Conservation (phyloP, 2,329 filamentous ascomycete species). For the Juglanconis juglandina region DNA sequence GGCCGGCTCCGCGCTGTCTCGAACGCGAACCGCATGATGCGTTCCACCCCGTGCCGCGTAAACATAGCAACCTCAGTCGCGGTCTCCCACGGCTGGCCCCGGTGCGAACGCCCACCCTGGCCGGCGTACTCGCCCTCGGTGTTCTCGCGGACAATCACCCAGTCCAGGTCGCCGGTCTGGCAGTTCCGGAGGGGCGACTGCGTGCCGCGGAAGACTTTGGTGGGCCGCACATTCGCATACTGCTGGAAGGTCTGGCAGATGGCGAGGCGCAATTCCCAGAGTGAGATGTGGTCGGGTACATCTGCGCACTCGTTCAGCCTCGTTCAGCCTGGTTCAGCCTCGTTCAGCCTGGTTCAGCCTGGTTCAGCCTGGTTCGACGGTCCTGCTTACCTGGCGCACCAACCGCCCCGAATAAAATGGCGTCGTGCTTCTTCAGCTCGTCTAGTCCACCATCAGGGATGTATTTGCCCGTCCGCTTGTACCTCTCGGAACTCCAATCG, state of each 20-base stretch:
- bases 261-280: constrained; percentile 62
- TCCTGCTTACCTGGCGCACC: constrained; percentile 24
- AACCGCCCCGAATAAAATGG: constrained; percentile 31
- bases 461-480: constrained; percentile 63
- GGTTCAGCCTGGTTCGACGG: neutral
- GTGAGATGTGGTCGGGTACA: constrained; percentile 63
- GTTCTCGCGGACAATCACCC: constrained; percentile 66
- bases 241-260: constrained; percentile 63
- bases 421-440: constrained; percentile 37
- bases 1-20: constrained; percentile 50
- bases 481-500: constrained; percentile 67
- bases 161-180: constrained; percentile 53
- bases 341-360: neutral
- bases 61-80: constrained; percentile 64
- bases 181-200: constrained; percentile 51
- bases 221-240: constrained; percentile 64
- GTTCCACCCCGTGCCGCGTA: constrained; percentile 55
- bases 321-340: neutral
- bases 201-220: constrained; percentile 55
- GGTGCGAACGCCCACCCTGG: constrained; percentile 59
- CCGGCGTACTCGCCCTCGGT: constrained; percentile 64
- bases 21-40: constrained; percentile 62
- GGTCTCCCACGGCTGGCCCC: constrained; percentile 53
- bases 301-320: constrained; percentile 30
- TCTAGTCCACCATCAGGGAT: constrained; percentile 60